phyloP scores from a whole-genome alignment of 208 protist genomes.

The Trypanosoma brucei region DNA sequence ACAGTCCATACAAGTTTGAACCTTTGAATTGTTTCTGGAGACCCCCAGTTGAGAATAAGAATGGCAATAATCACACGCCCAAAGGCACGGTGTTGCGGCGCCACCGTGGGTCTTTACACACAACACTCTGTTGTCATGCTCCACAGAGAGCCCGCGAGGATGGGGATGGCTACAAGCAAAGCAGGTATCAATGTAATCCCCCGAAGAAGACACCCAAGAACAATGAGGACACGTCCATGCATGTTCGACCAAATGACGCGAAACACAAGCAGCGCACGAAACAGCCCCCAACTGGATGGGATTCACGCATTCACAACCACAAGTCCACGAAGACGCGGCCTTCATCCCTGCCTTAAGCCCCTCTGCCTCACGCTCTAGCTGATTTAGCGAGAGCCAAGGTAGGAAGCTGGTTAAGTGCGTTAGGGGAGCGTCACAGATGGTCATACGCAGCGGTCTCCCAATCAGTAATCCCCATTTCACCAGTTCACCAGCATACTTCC shows the following conservation, averaged over 20 bases:
- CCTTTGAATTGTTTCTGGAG: not conserved
- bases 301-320: conserved; percentile 50
- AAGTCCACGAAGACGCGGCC: conserved; percentile 25
- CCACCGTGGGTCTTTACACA: not conserved
- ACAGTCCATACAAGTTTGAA: conserved; percentile 9
- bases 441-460: conserved; percentile 13
- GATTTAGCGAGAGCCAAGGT: not conserved
- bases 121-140: not conserved
- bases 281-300: not conserved
- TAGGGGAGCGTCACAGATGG: conserved; percentile 5
- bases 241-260: conserved; percentile 27
- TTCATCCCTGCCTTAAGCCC: not conserved
- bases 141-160: conserved; percentile 10
- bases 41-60: conserved; percentile 5
- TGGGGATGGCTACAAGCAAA: conserved; percentile 51
- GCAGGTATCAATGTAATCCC: conserved; percentile 35
- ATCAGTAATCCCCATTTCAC: conserved; percentile 13
- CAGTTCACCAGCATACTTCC: conserved; percentile 7
- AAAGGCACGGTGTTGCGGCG: conserved; percentile 3
- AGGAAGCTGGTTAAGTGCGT: not conserved
- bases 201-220: conserved; percentile 26
- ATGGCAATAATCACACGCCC: conserved; percentile 22
- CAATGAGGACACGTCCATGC: conserved; percentile 56
- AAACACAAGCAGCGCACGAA: conserved; percentile 42
- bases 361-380: not conserved